These are phyloP conservation scores for Suhomyces emberorum DNA, from an alignment of 805 yeast species.

Conservation along the genomic window DNA sequence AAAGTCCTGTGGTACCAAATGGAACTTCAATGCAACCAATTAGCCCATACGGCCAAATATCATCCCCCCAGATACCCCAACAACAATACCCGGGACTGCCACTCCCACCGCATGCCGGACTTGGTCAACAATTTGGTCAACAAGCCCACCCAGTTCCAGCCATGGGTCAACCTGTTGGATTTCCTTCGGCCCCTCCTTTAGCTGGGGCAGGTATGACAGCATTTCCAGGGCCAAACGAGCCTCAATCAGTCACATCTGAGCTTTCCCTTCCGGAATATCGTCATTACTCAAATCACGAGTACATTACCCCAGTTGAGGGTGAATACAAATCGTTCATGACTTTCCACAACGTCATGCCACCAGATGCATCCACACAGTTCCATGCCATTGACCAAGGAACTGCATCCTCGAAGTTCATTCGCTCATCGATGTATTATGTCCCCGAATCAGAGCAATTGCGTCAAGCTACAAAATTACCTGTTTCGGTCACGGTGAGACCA, in stretches of 20 bases:
- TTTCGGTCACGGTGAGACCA: slow-evolving; percentile 80
- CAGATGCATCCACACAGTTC: slow-evolving; percentile 72
- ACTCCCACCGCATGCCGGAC: not conserved
- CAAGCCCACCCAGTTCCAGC: not conserved
- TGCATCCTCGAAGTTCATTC: slow-evolving; percentile 74
- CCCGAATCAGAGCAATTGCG: slow-evolving; percentile 74
- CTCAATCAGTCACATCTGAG: slow-evolving; percentile 1
- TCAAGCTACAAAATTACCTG: slow-evolving; percentile 68
- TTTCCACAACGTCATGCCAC: slow-evolving; percentile 77
- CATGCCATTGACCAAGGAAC: slow-evolving; percentile 77
- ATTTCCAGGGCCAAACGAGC: not conserved
- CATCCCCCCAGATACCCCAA: not conserved
- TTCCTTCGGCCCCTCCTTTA: not conserved
- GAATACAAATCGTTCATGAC: slow-evolving; percentile 56
- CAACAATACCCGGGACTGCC: not conserved
- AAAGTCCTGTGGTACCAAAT: not conserved
- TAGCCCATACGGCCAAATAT: not conserved
- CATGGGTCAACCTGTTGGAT: not conserved
- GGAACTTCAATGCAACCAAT: not conserved
- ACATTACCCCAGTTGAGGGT: slow-evolving; percentile 25
- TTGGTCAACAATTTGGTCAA: not conserved
- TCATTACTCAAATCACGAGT: slow-evolving; percentile 21
- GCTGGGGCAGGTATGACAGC: not conserved
- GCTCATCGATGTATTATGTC: slow-evolving; percentile 76
- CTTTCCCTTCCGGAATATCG: slow-evolving; percentile 15